Evolutionary conservation across 148 eudicot species (phyloP).

Genomic region (Nepenthes mirabilis): DNA sequence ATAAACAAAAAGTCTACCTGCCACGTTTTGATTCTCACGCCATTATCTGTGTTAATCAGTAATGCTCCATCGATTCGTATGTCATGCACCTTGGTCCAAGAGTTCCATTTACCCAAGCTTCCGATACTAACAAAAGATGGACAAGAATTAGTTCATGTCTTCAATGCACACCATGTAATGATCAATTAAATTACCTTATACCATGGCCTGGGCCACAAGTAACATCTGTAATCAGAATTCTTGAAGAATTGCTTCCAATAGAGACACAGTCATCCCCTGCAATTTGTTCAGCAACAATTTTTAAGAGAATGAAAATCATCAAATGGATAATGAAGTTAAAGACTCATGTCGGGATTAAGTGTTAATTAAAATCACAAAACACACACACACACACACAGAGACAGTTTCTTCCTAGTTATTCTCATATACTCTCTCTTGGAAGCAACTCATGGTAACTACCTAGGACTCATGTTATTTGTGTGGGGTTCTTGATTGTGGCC

Average conservation of each 20-base stretch:
- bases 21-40: slow-evolving; percentile 91
- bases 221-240: slow-evolving; percentile 31
- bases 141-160: background rate
- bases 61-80: slow-evolving; percentile 44
- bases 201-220: slow-evolving; percentile 92
- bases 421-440: too few relatives aligned
- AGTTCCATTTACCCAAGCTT: slow-evolving; percentile 63
- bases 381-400: too few relatives aligned
- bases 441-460: too few relatives aligned
- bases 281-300: background rate
- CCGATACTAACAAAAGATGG: slow-evolving; percentile 45
- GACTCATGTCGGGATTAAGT: too few relatives aligned
- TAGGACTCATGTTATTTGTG: too few relatives aligned
- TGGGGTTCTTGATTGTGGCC: too few relatives aligned
- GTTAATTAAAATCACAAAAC: too few relatives aligned
- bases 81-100: slow-evolving; percentile 44
- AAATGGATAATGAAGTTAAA: background rate
- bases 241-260: slow-evolving; percentile 68
- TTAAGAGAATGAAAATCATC: slow-evolving; percentile 1
- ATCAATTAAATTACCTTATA: slow-evolving; percentile 48
- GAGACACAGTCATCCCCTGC: slow-evolving; percentile 96
- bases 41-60: slow-evolving; percentile 67
- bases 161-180: background rate
- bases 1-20: slow-evolving; percentile 39
- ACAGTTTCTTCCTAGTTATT: too few relatives aligned